A percentile compares a stretch with the other conserved stretches of the same genome.
Conservation (phyloP, 2,329 filamentous ascomycete genomes). For the Westerdykella sp. region DNA sequence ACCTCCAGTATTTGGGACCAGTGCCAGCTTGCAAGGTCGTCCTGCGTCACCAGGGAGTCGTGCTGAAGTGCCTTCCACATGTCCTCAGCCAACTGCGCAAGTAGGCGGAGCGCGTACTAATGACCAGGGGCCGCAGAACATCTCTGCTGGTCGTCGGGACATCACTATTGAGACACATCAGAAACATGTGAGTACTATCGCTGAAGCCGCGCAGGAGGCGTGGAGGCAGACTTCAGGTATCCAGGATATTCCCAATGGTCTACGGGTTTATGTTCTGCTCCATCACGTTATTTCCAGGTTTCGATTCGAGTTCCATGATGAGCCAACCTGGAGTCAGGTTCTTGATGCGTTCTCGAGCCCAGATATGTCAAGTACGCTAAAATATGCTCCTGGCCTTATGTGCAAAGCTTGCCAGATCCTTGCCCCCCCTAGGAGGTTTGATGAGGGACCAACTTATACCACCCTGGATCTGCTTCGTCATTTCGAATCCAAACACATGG, state of each 20-base stretch:
- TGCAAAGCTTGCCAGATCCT: constrained; percentile 38
- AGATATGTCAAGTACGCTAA: constrained; percentile 39
- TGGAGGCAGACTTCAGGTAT: constrained; percentile 58
- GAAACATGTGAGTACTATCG: constrained; percentile 37
- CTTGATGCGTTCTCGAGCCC: constrained; percentile 41
- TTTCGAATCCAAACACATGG: constrained; percentile 52
- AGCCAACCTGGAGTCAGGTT: constrained; percentile 53
- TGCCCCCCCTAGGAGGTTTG: constrained; percentile 31
- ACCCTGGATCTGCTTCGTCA: constrained; percentile 55
- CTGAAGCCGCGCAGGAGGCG: constrained; percentile 51
- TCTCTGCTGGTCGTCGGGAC: constrained; percentile 25
- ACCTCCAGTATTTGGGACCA: constrained; percentile 11
- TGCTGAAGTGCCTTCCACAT: constrained; percentile 30
- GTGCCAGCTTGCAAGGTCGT: background rate
- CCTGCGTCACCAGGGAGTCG: constrained; percentile 11
- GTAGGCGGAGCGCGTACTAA: background rate
- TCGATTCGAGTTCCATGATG: constrained; percentile 51
- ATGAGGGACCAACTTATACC: constrained; percentile 38
- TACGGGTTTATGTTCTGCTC: constrained; percentile 59
- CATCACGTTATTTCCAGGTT: constrained; percentile 57
- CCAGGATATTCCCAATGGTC: constrained; percentile 55
- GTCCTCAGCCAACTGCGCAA: constrained; percentile 10
- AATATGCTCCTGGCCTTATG: constrained; percentile 39
- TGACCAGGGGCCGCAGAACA: constrained; percentile 10
- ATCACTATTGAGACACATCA: constrained; percentile 22